Conservation (phyloP, 495 filamentous ascomycete species). For the Aspergillus ostianus region DNA sequence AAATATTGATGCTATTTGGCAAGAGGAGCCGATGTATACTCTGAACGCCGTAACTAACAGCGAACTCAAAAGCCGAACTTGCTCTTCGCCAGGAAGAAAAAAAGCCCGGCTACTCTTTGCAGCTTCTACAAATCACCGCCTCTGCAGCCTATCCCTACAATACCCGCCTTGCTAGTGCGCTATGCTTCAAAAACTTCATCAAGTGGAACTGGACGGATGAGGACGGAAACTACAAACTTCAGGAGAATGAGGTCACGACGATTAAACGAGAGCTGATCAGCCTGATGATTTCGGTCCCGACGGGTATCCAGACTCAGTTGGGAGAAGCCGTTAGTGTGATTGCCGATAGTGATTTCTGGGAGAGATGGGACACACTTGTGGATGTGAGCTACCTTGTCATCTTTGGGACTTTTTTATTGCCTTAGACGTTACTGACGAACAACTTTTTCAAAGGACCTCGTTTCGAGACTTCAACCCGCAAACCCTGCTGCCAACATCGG, state of each 20-base stretch:
- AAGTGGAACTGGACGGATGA: constrained; percentile 90
- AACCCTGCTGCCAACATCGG: constrained; percentile 84
- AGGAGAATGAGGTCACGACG: constrained; percentile 70
- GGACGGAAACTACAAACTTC: constrained; percentile 86
- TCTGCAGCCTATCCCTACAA: constrained; percentile 64
- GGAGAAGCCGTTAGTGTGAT: constrained; percentile 96
- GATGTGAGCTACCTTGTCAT: constrained; percentile 48
- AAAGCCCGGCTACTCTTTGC: constrained; percentile 82
- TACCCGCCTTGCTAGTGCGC: constrained; percentile 81
- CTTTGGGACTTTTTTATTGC: neutral
- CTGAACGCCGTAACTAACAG: neutral
- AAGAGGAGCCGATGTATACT: neutral
- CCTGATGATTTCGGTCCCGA: constrained; percentile 88
- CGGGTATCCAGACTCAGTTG: constrained; percentile 85
- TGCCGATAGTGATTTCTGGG: constrained; percentile 96
- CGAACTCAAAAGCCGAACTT: constrained; percentile 62
- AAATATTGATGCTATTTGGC: neutral
- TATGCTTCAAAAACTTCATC: constrained; percentile 99
- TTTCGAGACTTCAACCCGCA: constrained; percentile 74
- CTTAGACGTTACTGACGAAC: constrained; percentile 4
- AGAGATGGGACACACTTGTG: constrained; percentile 89
- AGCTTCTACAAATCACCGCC: constrained; percentile 84
- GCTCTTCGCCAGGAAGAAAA: constrained; percentile 71
- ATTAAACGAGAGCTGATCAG: constrained; percentile 95
- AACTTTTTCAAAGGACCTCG: constrained; percentile 63